Base-by-base conservation (phyloP, 805 yeast species). In the Jamesozyma jinghongensis region DNA sequence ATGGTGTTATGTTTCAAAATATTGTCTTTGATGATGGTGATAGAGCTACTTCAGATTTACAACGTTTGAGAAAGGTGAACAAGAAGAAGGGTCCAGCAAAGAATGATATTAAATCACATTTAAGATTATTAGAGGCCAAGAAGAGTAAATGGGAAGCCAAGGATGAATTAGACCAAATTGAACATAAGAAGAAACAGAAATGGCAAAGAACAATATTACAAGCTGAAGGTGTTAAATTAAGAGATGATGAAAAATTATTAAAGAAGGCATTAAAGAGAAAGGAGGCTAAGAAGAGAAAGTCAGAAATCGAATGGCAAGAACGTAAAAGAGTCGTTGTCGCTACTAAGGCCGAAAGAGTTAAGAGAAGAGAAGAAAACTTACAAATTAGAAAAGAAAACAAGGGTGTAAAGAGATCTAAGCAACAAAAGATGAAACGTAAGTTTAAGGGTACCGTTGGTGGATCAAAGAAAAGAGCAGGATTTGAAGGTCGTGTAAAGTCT, bases 241-340 rank as follows among this genome's bases (percentile, higher is more conserved):
- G 82, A 52, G 96, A 92, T 62, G 94, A 90, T 61, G 97, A 90
- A 60, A 80, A 77, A 56, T 66, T 92, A 52, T 73, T 92, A 62
- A 81, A 80, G 54, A 90, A 85, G 61, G 85, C 97, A 2, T 63
- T 90, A 46, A 87, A 83, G 67, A 74, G 83, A 52, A 85, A 86
- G 58, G 90, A 85, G 52, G 77, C 83, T 46, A 73, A 74, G 56
- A 92, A 92, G 69, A 74, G 84, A 56, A 85, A 80, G 68, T 81
- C 94, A 43, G 95, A 86, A 54, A 68, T 77, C 38, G 95, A 90
- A 62, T 92, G 99, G 99, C 74, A 68, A 49, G 97, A 90, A 38
- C 76, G 99, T 50, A 81, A 84, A 59, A 83, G 80, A 52, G 73
- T 73, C 29, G 95, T 92, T 12, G 75, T 76, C 43, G 84, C 80